phyloP scores from a whole-genome alignment of 2,329 filamentous ascomycete genomes.

The Diplocarpon rosae region DNA sequence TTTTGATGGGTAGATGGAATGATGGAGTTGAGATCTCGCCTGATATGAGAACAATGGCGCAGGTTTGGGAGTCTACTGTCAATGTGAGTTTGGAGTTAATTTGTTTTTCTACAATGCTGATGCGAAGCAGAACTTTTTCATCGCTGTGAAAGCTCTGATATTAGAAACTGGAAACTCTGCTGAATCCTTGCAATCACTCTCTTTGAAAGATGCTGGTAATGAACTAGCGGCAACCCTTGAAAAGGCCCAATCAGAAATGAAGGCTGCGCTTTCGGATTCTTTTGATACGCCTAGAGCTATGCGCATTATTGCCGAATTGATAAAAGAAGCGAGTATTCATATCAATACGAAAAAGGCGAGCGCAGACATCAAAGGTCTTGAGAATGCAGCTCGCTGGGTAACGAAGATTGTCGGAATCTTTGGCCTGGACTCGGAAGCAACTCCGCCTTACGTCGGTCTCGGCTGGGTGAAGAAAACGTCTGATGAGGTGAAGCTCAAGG shows the following conservation, averaged over 20 bases:
- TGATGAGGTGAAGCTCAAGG: constrained; percentile 32
- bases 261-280: constrained; percentile 62
- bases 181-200: constrained; percentile 20
- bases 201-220: constrained; percentile 31
- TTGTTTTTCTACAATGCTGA: background rate
- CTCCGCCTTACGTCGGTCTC: constrained; percentile 42
- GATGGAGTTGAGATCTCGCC: constrained; percentile 85
- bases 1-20: constrained; percentile 80
- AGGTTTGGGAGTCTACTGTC: constrained; percentile 70
- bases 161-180: constrained; percentile 30
- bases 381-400: constrained; percentile 61
- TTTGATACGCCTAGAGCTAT: constrained; percentile 80
- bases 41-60: constrained; percentile 64
- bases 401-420: constrained; percentile 78
- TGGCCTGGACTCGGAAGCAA: constrained; percentile 59
- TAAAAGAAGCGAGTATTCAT: constrained; percentile 63
- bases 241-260: constrained; percentile 43
- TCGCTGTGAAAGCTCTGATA: constrained; percentile 43
- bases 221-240: constrained; percentile 37
- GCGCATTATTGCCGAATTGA: constrained; percentile 64
- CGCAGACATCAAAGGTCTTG: constrained; percentile 36
- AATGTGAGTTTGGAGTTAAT: constrained; percentile 37
- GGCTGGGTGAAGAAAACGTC: constrained; percentile 40
- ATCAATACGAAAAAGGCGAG: constrained; percentile 37
- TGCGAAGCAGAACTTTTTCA: constrained; percentile 44